Evolutionary conservation across 345 rosid species (phyloP).

Genomic region (Arabidopsis thaliana): DNA sequence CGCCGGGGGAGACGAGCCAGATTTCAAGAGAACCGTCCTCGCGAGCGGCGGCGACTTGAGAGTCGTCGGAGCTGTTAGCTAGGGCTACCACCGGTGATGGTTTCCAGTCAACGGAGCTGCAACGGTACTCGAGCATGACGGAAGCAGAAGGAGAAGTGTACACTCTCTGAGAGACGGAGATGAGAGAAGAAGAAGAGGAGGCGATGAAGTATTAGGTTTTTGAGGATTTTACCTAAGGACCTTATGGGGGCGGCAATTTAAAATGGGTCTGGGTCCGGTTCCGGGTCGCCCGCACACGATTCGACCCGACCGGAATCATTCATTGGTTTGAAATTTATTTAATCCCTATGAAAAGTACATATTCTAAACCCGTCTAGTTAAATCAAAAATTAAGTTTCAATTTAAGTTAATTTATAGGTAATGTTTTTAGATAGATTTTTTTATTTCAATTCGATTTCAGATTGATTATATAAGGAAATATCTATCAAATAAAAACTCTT

Average conservation of each 20-base stretch:
- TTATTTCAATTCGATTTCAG: too few species aligned
- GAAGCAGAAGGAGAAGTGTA: background rate
- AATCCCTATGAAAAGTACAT: too few species aligned
- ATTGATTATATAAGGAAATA: too few species aligned
- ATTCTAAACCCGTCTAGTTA: too few species aligned
- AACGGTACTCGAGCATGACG: conserved; percentile 65
- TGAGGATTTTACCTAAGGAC: conserved; percentile 34
- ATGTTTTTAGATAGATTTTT: too few species aligned
- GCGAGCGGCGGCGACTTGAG: conserved; percentile 87
- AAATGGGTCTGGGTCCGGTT: conserved; percentile 33
- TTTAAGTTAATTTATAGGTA: too few species aligned
- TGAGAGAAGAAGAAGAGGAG: conserved; percentile 22
- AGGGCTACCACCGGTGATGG: conserved; percentile 91
- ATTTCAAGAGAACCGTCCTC: conserved; percentile 95
- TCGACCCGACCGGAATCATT: conserved; percentile 13
- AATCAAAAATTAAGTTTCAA: too few species aligned
- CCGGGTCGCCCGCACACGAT: conserved; percentile 1
- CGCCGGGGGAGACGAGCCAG: conserved; percentile 96
- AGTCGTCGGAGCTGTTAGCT: conserved; percentile 72
- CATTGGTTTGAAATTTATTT: too few species aligned
- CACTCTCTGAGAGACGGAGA: conserved; percentile 8
- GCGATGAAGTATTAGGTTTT: conserved; percentile 35
- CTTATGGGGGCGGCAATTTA: conserved; percentile 31
- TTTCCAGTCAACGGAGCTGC: conserved; percentile 84
- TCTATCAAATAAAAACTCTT: too few species aligned